Evolutionary conservation across 2,329 filamentous ascomycete genomes (phyloP), one percentile per base, ranked within the genome.

Genomic region (Orbilia javanica): DNA sequence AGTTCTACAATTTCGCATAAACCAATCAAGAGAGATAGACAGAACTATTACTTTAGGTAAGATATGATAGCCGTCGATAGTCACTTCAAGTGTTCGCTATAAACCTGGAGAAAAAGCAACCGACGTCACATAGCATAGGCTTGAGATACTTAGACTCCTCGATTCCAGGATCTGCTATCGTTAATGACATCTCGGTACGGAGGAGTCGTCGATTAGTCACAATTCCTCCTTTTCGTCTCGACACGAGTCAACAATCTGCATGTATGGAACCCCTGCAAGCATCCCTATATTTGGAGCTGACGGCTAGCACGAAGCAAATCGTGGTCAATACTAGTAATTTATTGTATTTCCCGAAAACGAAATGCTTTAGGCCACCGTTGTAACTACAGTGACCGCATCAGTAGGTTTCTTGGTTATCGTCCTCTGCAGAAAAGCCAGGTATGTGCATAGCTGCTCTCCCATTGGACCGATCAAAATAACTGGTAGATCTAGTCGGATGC

Each of bases 401-500:
- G 22, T 86, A 85, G 81, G 86, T 86, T 34, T 87, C 81, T 81
- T 87, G 87, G 75, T 86, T 85, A 74, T 86, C 86, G 82, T 86
- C 74, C 20, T 79, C 55, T 2, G 34, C 67, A 31, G 68, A 63
- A 53, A 74, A 79, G 10, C 73, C 67, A 62, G 46, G 81, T 53
- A 84, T 82, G 29, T 84, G 83, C 42, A 86, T 84, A n/a, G 83
- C 85, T 3, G 85, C 85, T 48, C 84, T 83, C 22, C 85, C 86
- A 74, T 87, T 86, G 81, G 86, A 85, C 81, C 87, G 86, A 80
- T 87, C 4, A 86, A 0, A 79, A 69, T 3, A 86, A 86, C 25
- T 85, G 83, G 44, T 84, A 85, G 7, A 86, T 86, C 31, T 86
- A n/a, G n/a, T 36, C 7, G 34, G 8, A 36, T 2, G 8, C 13